Evolutionary conservation across 805 yeast species (phyloP), one percentile per base, ranked within the genome.

Genomic region (Wickerhamiella musiphila): DNA sequence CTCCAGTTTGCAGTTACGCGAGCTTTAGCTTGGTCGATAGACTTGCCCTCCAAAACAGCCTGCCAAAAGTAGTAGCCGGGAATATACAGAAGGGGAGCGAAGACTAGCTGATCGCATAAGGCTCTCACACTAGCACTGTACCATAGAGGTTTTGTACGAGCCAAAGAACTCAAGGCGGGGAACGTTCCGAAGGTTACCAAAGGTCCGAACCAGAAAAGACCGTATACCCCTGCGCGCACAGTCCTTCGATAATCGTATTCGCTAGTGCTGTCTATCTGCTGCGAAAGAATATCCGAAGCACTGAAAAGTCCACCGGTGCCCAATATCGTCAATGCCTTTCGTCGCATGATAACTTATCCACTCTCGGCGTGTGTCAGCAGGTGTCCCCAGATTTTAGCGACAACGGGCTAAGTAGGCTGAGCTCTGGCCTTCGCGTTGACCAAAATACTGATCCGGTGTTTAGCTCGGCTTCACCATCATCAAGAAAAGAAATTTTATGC

Each of bases 261-360:
- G 23, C 18, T 42, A 26, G 32, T 27, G 47, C 67, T 14, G n/a
- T 18, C 66, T 5, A 67, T 43, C 0, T 53, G 26, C 49, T 82
- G 93, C 0, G 93, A 94, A 17, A 77, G 42, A 1, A 53, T 54
- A 50, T 82, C 94, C 2, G 94, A 94, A 2, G 71, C 37, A 0
- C 82, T 90, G 49, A 81, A 79, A 23, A 71, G 51, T 10, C 36
- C 18, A 12, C 29, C 21, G 14, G 29, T 26, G 14, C 23, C 13
- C 18, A 23, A n/a, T n/a, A n/a, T n/a, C n/a, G n/a, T n/a, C n/a
- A n/a, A n/a, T n/a, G n/a, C n/a, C n/a, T n/a, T n/a, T n/a, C n/a
- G n/a, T n/a, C n/a, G n/a, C n/a, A n/a, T n/a, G n/a, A n/a, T n/a
- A n/a, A n/a, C n/a, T n/a, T n/a, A n/a, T n/a, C n/a, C n/a, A n/a